Evolutionary conservation across 495 filamentous ascomycete species (phyloP), one percentile per base, ranked within the genome.

Genomic region (Penicillium bialowiezense): DNA sequence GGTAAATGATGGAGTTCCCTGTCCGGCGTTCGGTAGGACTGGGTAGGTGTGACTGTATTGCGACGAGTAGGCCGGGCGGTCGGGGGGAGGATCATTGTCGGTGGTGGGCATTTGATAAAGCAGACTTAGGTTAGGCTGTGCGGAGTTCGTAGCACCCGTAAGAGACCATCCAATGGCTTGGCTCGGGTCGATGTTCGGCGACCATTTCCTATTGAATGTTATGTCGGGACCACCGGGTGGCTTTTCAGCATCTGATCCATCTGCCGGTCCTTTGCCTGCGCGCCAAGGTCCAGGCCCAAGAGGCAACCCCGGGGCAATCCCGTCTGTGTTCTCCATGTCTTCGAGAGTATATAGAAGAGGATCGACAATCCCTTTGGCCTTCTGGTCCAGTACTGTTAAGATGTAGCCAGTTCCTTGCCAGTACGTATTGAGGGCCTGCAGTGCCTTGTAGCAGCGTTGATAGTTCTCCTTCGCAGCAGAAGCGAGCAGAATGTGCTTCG

Each of bases 371-470:
- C 89, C 89, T 57, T 90, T 88, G 12, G 87, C 84, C 62, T 90
- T 91, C 55, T 91, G 88, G 60, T 95, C 87, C n/a, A 95, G 67
- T 1, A 88, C 87, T 1, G 85, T 89, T 15, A 95, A 69, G 31
- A 95, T 95, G 64, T 95, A 95, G 41, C 83, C 80, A n/a, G 88
- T 85, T 2, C 89, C 89, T 44, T 84, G 84, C 89, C 89, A 95
- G 60, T 91, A 91, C 2, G 78, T 74, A 46, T 91, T 82, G 24
- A 92, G 69, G 41, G 86, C 80, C 55, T 88, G 81, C 15, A 95
- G 62, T 2, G 88, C 86, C 58, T 90, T 87, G 54, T 90, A 90
- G 57, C 89, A 95, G 10, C 80, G 74, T 48, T 90, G 84, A 54
- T 91, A 95, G 51, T 91, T 88, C 51, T 87, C 81, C 41, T 82